Evolutionary conservation across 2,329 filamentous ascomycete species (phyloP), one percentile per base, ranked within the genome.

Genomic region (Neofusicoccum parvum): DNA sequence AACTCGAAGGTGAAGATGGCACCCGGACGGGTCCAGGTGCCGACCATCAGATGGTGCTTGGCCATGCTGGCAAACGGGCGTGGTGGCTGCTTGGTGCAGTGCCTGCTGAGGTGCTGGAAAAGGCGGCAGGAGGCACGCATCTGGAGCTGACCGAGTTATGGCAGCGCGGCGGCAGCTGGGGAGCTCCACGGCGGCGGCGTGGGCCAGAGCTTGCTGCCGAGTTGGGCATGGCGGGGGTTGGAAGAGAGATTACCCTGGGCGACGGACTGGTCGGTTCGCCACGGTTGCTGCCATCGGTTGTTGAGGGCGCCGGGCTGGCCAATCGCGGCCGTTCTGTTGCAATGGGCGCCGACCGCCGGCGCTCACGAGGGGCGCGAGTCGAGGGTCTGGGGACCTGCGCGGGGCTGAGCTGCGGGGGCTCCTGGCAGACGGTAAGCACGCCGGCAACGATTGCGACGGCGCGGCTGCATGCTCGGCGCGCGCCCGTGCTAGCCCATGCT

Each of bases 1-100:
- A 96, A 96, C 67, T 89, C 87, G 67, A 96, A 90, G 0, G 92
- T 96, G 79, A 95, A 95, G 73, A 96, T 95, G 76, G 92, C 91
- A 53, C 92, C 92, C 64, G 92, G 92, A 66, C 90, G 91, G 67
- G 92, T 94, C 92, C 92, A 96, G 64, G 92, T 96, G 68, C 92
- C 92, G 74, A 94, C 88, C 91, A 96, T 95, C 75, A 96, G 84
- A 81, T 96, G 92, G 78, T 96, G 92, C 75, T 91, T 88, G 7
- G 54, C 43, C 90, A 94, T 94, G 67, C 66, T 69, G 27, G 56
- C 50, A 43, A 32, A 32, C 10, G 45, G 43, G 37, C 50, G 50
- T 15, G 20, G 37, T 43, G 36, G 36, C 51, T 54, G 51, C 51
- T 15, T 3, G 23, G 46, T 36, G 32, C 46, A 53, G 17, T 17